These are phyloP conservation scores for Eudorina sp. DNA, from an alignment of 139 green algal genomes.

Conservation along the genomic window DNA sequence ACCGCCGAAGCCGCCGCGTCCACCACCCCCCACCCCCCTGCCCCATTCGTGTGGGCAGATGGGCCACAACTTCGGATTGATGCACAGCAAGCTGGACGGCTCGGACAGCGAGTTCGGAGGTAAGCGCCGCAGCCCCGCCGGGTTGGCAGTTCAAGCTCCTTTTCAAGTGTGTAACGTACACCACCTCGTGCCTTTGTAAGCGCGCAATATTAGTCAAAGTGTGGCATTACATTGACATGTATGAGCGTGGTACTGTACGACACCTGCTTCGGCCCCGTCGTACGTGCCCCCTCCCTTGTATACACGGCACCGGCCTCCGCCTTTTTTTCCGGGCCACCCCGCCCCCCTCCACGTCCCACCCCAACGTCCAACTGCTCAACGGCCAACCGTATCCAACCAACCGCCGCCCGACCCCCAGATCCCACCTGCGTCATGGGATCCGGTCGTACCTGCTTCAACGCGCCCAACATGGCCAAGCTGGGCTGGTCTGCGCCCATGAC, in stretches of 20 bases:
- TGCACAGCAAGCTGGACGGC: not conserved
- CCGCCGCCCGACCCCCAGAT: not conserved
- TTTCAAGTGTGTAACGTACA: too few species aligned
- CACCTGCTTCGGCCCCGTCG: not conserved
- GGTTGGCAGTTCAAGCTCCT: too few species aligned
- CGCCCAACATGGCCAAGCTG: not conserved
- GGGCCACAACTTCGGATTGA: not conserved
- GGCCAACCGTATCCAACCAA: not conserved
- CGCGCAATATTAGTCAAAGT: not conserved
- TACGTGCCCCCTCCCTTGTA: not conserved
- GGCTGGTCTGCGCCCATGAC: not conserved
- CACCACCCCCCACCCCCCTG: too few species aligned
- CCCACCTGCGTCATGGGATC: not conserved
- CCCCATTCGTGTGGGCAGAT: not conserved
- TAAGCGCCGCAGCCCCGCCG: too few species aligned
- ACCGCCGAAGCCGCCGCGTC: too few species aligned
- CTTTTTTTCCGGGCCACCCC: not conserved
- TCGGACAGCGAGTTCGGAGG: not conserved
- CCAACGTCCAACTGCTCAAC: not conserved
- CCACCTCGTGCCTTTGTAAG: too few species aligned
- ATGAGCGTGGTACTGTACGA: not conserved
- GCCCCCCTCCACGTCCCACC: not conserved
- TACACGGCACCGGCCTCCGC: not conserved
- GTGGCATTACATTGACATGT: not conserved
- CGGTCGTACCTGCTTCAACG: conserved; percentile 10